Base-by-base conservation (phyloP, 352 stramenopile genomes). In the Globisporangium polare region DNA sequence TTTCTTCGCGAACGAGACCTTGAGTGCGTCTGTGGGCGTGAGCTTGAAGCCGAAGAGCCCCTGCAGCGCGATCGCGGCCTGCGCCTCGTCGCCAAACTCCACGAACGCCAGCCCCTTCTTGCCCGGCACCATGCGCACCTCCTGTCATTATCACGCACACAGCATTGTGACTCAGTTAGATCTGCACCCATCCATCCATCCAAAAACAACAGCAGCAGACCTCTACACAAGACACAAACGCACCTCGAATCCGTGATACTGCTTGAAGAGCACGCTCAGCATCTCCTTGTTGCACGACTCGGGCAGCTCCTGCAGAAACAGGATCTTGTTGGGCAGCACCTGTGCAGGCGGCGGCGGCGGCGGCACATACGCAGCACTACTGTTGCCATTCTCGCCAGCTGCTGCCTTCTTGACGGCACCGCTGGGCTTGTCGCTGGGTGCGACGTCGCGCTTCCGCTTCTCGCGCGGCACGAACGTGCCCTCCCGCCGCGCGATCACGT, bases 221-320 rank as follows among this genome's bases (percentile, higher is more conserved):
- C 41, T 49, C n/a, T 13, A 53, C 24, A 24, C 15, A 56, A 12
- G 3, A 61, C 7, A 20, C 24, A 52, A 3, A 29, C 74, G 68
- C 52, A 93, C 83, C 78, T 97, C 93, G 67, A 98, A 99, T 22
- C 97, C 97, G 46, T 93, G 75, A 77, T 98, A 98, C 79, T 98
- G 94, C 73, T 97, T 95, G 79, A 99, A 99, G 42, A 99, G 80
- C 71, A 98, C 95, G 51, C 73, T 83, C 46, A 99, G 80, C 91
- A 98, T 98, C 67, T 98, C 88, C 77, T 98, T 74, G 76, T 96
- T 99, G 72, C 94, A 98, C 56, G 97, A 97, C 27, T 90, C 74
- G 24, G 97, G 95, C 33, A 99, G 76, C 52, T 94, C 80, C 70
- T 96, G 80, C 37, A 97, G 78, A 68, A 99, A 98, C 53, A 99